phyloP scores from a whole-genome alignment of 768 basidiomycete genomes.

The Daedaleopsis nitida region DNA sequence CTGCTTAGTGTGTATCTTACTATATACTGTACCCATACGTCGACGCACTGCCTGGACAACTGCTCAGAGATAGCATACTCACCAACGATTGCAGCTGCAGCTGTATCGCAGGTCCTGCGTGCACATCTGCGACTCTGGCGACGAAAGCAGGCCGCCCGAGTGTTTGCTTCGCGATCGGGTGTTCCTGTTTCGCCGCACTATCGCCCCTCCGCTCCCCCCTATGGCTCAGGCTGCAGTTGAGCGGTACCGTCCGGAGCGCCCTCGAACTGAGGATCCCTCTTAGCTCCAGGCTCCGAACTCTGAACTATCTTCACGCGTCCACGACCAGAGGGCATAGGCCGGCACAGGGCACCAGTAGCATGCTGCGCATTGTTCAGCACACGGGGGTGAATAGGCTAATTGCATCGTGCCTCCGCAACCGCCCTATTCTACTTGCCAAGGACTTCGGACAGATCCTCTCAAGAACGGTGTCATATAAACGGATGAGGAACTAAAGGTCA shows the following conservation, averaged over 20 bases:
- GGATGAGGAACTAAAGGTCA: conserved; percentile 3
- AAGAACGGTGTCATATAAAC: not conserved
- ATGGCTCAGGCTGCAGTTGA: no score
- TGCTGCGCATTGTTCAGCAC: conserved; percentile 7
- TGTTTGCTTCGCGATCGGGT: no score
- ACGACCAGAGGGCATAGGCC: not conserved
- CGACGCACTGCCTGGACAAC: no score
- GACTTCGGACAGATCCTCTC: not conserved
- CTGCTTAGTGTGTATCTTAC: no score
- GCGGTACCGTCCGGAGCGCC: no score
- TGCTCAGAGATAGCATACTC: not conserved
- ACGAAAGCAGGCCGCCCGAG: not conserved
- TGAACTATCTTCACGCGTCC: no score
- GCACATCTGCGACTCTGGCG: no score
- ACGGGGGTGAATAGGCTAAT: not conserved
- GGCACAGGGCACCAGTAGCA: conserved; percentile 10
- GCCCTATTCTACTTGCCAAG: not conserved
- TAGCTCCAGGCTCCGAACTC: not conserved
- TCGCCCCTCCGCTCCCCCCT: no score
- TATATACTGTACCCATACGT: not conserved
- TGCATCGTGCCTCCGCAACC: not conserved
- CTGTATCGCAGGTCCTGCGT: no score
- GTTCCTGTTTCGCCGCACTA: no score
- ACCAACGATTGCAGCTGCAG: no score
- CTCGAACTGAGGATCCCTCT: not conserved